A percentile compares a stretch with the other conserved stretches of the same genome.
Conservation (phyloP, 352 stramenopile genomes). For the Phytophthora ramorum region DNA sequence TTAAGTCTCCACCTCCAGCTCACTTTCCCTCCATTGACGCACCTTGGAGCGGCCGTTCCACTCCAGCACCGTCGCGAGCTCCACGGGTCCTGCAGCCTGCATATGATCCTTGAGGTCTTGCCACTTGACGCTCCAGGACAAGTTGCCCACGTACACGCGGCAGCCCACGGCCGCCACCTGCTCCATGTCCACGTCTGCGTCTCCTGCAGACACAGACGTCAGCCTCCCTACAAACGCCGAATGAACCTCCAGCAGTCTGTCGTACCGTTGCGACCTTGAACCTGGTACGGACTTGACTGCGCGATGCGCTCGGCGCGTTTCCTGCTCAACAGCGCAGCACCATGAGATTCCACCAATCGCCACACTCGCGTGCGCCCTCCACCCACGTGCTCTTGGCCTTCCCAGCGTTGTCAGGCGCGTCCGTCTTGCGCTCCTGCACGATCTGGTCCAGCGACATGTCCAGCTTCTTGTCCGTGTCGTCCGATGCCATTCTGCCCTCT, state of each 20-base stretch:
- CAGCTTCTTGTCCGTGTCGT: conserved; percentile 72
- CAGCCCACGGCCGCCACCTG: conserved; percentile 31
- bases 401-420: conserved; percentile 25
- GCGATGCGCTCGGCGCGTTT: conserved; percentile 71
- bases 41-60: conserved; percentile 82
- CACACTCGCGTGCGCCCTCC: conserved; percentile 19
- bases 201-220: neutral
- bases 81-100: conserved; percentile 68
- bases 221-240: neutral
- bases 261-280: conserved; percentile 30
- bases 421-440: conserved; percentile 55
- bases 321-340: conserved; percentile 38
- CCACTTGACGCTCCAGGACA: conserved; percentile 87
- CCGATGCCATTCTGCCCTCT: conserved; percentile 35
- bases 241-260: neutral
- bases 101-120: conserved; percentile 89
- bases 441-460: conserved; percentile 80
- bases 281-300: conserved; percentile 60
- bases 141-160: conserved; percentile 87
- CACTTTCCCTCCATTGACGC: conserved; percentile 5
- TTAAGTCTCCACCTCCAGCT: conserved; percentile 1
- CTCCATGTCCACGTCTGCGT: conserved; percentile 41
- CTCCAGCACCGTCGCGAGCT: conserved; percentile 71
- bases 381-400: conserved; percentile 69
- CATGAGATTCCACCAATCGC: conserved; percentile 24